Conservation (phyloP, 2,329 filamentous ascomycete genomes). For the Pseudogymnoascus sp. region DNA sequence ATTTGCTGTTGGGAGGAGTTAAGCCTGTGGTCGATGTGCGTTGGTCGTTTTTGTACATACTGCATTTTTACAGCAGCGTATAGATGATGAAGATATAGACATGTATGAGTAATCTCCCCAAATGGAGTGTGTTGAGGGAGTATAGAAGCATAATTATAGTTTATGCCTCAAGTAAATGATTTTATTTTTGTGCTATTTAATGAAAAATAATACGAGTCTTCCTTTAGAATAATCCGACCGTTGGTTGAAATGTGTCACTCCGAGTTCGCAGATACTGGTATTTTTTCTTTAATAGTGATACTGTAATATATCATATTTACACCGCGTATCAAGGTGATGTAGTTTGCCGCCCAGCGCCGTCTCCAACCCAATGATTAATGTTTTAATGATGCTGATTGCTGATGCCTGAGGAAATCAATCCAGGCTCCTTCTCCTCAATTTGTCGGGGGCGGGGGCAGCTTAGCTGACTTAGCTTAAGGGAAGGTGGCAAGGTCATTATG, state of each 20-base stretch:
- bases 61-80: not conserved
- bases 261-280: not conserved
- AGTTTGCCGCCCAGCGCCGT: not conserved
- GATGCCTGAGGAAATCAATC: slow-evolving; percentile 7
- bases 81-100: slow-evolving; percentile 5
- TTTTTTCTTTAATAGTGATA: not conserved
- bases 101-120: not conserved
- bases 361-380: not conserved
- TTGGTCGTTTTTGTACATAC: slow-evolving; percentile 4
- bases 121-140: not conserved
- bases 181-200: not conserved
- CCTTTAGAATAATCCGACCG: not conserved
- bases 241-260: not conserved
- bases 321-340: slow-evolving; percentile 2
- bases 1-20: not conserved
- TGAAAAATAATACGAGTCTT: not conserved
- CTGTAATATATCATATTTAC: not conserved
- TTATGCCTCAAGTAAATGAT: not conserved
- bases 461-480: not conserved
- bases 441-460: not conserved
- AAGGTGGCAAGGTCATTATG: slow-evolving; percentile 7
- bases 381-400: no score
- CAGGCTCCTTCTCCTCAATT: not conserved
- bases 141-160: not conserved
- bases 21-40: not conserved